Evolutionary conservation across 495 filamentous ascomycete genomes (phyloP).

Genomic region (Aspergillus baeticus): DNA sequence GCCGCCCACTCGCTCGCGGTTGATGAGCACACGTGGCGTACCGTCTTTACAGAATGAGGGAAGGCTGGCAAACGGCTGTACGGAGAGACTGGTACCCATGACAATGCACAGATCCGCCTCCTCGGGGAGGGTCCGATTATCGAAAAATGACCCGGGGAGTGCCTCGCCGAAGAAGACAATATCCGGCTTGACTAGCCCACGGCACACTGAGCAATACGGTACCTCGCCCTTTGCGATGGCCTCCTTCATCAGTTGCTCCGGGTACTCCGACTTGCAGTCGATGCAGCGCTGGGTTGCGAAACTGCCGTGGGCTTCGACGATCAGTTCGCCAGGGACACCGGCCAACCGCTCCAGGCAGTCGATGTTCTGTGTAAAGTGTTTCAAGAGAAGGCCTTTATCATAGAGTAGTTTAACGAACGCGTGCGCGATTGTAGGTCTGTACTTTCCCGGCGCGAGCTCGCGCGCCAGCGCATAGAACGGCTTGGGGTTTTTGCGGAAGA

Average conservation of each 20-base stretch:
- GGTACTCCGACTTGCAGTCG: constrained; percentile 73
- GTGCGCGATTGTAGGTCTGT: constrained; percentile 81
- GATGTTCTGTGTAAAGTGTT: constrained; percentile 96
- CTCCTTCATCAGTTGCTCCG: constrained; percentile 68
- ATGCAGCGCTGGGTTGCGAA: constrained; percentile 90
- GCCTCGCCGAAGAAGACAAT: constrained; percentile 97
- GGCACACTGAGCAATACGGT: constrained; percentile 68
- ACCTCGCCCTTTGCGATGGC: constrained; percentile 61
- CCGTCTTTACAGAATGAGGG: constrained; percentile 59
- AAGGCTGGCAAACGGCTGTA: constrained; percentile 86
- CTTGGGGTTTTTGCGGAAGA: constrained; percentile 77
- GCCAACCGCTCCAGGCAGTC: constrained; percentile 90
- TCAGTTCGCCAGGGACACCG: constrained; percentile 74
- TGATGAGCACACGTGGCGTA: constrained; percentile 80
- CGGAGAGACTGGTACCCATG: constrained; percentile 86
- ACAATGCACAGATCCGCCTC: constrained; percentile 80
- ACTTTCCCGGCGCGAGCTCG: constrained; percentile 91
- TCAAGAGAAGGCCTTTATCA: constrained; percentile 72
- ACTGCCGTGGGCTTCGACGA: constrained; percentile 93
- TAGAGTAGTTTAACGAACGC: constrained; percentile 74
- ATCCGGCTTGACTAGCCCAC: constrained; percentile 89
- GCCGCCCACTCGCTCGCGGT: constrained; percentile 79
- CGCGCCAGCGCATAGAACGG: constrained; percentile 91
- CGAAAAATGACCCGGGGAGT: constrained; percentile 69
- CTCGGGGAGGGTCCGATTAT: constrained; percentile 50